A percentile compares a stretch with the other conserved stretches of the same genome.
phyloP scores from a whole-genome alignment of 768 basidiomycete species.

The Russula olivacea region DNA sequence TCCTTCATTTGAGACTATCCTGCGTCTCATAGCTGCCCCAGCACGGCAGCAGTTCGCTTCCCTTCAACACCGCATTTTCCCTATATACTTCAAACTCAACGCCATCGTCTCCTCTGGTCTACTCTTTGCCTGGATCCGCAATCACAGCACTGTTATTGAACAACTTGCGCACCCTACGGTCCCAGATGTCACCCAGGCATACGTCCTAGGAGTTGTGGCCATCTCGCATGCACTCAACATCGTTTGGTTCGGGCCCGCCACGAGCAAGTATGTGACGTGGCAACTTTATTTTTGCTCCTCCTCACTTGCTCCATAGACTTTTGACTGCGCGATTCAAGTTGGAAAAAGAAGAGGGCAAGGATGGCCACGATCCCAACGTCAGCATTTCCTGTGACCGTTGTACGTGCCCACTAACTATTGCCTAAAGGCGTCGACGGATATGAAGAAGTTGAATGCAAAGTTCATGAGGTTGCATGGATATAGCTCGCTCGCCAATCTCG shows the following conservation, averaged over 20 bases:
- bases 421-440: constrained; percentile 53
- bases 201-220: constrained; percentile 44
- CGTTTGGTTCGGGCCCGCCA: constrained; percentile 64
- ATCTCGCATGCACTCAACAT: constrained; percentile 54
- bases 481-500: constrained; percentile 61
- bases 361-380: constrained; percentile 60
- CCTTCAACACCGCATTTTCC: constrained; percentile 70
- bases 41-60: constrained; percentile 67
- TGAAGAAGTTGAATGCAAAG: constrained; percentile 61
- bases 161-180: constrained; percentile 43
- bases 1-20: neutral
- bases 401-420: constrained; percentile 12
- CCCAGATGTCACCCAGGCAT: constrained; percentile 62
- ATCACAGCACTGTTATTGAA: constrained; percentile 49
- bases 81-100: constrained; percentile 64
- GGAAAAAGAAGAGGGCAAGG: constrained; percentile 70
- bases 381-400: constrained; percentile 27
- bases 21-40: constrained; percentile 26
- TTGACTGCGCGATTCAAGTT: constrained; percentile 68
- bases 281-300: neutral
- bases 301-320: constrained; percentile 39
- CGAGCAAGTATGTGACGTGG: constrained; percentile 48
- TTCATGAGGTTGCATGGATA: constrained; percentile 67
- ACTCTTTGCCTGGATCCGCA: constrained; percentile 50
- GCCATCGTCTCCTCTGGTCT: constrained; percentile 50